phyloP scores from a whole-genome alignment of 2,329 filamentous ascomycete species.

The Diaporthe citriasiana region DNA sequence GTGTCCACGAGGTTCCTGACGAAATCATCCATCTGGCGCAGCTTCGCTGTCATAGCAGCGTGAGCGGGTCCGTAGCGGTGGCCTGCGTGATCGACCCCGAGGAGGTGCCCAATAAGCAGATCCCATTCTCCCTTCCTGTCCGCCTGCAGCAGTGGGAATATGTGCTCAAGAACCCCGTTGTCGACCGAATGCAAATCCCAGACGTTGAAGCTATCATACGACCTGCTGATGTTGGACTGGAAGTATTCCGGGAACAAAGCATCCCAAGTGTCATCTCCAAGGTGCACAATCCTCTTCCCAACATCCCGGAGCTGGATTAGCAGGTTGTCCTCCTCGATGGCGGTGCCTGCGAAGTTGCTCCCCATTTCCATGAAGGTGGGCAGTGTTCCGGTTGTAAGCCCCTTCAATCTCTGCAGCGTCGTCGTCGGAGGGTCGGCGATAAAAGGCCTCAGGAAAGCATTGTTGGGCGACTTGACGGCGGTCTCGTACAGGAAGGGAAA shows the following conservation, averaged over 20 bases:
- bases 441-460: constrained; percentile 93
- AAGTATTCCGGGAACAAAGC: constrained; percentile 95
- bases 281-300: constrained; percentile 84
- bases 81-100: constrained; percentile 96
- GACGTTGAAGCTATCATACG: constrained; percentile 98
- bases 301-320: constrained; percentile 76
- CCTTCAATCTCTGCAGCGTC: constrained; percentile 92
- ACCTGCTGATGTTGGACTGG: constrained; percentile 83
- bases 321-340: constrained; percentile 92
- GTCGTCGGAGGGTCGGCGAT: constrained; percentile 97
- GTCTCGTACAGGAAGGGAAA: constrained; percentile 90
- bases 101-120: constrained; percentile 91
- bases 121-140: constrained; percentile 84
- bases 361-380: constrained; percentile 95
- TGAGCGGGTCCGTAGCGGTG: constrained; percentile 97
- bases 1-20: constrained; percentile 78
- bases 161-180: constrained; percentile 91
- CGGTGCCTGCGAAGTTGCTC: constrained; percentile 94
- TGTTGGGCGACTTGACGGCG: constrained; percentile 78
- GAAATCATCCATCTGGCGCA: constrained; percentile 90
- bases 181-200: constrained; percentile 98
- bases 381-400: constrained; percentile 92
- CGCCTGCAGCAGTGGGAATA: constrained; percentile 83
- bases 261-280: constrained; percentile 99
- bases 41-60: constrained; percentile 89